Conservation (phyloP, 768 basidiomycete species). For the Rhizopogon rudus region DNA sequence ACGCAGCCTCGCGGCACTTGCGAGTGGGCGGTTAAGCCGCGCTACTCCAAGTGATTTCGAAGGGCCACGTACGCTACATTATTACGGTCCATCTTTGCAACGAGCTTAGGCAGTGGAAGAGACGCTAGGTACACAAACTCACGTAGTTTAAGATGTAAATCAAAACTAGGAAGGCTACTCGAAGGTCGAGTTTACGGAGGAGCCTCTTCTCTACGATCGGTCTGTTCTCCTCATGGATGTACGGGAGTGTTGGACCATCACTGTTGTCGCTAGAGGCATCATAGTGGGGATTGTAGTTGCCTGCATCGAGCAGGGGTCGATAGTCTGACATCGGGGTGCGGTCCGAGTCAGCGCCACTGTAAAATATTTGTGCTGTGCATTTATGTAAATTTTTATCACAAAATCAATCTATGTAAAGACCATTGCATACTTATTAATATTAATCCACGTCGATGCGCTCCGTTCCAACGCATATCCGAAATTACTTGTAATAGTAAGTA, state of each 20-base stretch:
- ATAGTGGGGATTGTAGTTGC: background rate
- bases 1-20: constrained; percentile 62
- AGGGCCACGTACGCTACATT: constrained; percentile 47
- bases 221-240: constrained; percentile 16
- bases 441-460: too few species aligned
- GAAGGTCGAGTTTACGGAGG: constrained; percentile 36
- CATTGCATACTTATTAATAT: too few species aligned
- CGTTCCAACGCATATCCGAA: too few species aligned
- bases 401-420: too few species aligned
- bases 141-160: constrained; percentile 47
- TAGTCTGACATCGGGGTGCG: background rate
- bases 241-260: background rate
- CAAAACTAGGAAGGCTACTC: constrained; percentile 39
- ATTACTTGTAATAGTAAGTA: too few species aligned
- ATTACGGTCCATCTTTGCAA: constrained; percentile 58
- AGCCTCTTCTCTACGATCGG: constrained; percentile 41
- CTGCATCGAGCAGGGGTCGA: background rate
- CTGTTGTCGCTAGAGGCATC: background rate
- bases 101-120: background rate
- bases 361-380: too few species aligned
- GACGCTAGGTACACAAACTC: constrained; percentile 9
- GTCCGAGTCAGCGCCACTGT: background rate
- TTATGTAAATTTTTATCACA: too few species aligned
- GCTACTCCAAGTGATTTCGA: background rate
- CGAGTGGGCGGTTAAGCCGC: background rate